A percentile compares a stretch with the other conserved stretches of the same genome.
Evolutionary conservation across 1,284 basidiomycete genomes (phyloP).

Genomic region (Lignosus rhinocerotis): DNA sequence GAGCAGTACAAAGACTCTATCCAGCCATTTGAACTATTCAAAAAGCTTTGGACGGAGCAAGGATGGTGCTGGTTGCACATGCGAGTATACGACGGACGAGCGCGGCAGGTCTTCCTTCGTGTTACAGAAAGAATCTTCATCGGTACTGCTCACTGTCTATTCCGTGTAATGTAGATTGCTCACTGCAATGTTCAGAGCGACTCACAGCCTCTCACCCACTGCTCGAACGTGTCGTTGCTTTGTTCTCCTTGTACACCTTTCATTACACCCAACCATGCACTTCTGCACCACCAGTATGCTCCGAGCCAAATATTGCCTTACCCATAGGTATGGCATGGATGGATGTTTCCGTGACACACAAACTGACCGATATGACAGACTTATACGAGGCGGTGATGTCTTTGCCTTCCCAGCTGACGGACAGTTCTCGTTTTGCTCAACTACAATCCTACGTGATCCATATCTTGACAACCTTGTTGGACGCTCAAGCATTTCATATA

Average conservation of each 20-base stretch:
- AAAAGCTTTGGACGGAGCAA: conserved; percentile 59
- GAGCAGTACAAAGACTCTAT: conserved; percentile 41
- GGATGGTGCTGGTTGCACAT: conserved; percentile 78
- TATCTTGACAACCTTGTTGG: conserved; percentile 48
- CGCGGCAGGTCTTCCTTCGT: conserved; percentile 59
- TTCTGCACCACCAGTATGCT: conserved; percentile 49
- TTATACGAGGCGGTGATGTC: conserved; percentile 46
- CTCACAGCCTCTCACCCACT: conserved; percentile 47
- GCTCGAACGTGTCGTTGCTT: conserved; percentile 51
- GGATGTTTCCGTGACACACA: not conserved
- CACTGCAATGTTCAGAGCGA: conserved; percentile 45
- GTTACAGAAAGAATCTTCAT: conserved; percentile 63
- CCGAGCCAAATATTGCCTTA: conserved; percentile 51
- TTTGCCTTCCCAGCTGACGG: conserved; percentile 45
- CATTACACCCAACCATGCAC: conserved; percentile 62
- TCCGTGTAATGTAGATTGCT: not conserved
- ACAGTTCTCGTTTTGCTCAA: conserved; percentile 37
- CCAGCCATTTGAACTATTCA: conserved; percentile 68
- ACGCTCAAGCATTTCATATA: conserved; percentile 54
- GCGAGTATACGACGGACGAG: conserved; percentile 63
- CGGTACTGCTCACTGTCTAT: conserved; percentile 44
- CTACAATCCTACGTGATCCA: conserved; percentile 50
- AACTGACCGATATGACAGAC: conserved; percentile 43
- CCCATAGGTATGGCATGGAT: conserved; percentile 50
- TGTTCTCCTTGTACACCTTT: conserved; percentile 71